Conservation (phyloP, 2,329 filamentous ascomycete genomes). For the Dactylellina sp. region DNA sequence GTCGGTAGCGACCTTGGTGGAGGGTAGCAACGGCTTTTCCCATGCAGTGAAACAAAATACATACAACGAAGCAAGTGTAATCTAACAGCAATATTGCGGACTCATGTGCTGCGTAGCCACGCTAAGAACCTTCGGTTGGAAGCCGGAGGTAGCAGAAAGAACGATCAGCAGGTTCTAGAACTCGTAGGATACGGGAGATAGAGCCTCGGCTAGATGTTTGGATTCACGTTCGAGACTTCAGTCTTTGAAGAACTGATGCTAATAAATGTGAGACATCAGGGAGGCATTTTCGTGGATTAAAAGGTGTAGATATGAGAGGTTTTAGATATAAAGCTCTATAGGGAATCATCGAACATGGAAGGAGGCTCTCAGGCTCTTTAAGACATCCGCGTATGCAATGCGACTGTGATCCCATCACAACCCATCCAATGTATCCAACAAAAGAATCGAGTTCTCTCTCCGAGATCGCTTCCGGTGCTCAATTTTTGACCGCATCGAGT, state of each 20-base stretch:
- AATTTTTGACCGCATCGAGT: slow-evolving; percentile 40
- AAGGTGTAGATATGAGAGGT: neutral
- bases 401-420: neutral
- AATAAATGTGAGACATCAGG: neutral
- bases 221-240: no score
- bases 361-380: neutral
- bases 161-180: no score
- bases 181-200: no score
- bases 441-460: neutral
- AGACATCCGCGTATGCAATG: neutral
- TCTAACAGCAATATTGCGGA: no score
- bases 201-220: no score
- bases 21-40: neutral
- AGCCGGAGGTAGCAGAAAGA: no score
- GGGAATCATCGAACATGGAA: neutral
- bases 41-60: neutral
- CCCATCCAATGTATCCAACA: neutral
- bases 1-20: no score
- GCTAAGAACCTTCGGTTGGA: no score
- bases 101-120: no score
- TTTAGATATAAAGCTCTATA: neutral
- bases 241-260: no score
- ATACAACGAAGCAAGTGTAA: neutral
- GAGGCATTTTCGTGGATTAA: neutral
- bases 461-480: slow-evolving; percentile 14